These are phyloP conservation scores for Cymbopogon citratus DNA, from an alignment of 176 grass and related monocot species.

Conservation along the genomic window DNA sequence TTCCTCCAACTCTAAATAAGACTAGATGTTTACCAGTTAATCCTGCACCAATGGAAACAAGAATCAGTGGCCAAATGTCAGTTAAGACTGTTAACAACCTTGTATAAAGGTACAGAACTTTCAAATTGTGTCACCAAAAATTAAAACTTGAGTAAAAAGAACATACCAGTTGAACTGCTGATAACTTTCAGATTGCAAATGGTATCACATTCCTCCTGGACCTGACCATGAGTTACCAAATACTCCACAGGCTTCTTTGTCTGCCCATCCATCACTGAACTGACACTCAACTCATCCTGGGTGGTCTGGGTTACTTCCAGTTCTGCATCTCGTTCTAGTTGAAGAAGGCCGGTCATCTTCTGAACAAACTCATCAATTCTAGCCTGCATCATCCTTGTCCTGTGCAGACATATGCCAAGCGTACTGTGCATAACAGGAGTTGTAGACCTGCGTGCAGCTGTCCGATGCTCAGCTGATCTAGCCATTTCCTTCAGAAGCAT, in stretches of 20 bases:
- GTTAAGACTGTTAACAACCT: neutral
- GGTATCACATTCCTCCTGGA: constrained; percentile 74
- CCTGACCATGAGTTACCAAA: constrained; percentile 50
- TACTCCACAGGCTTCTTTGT: constrained; percentile 35
- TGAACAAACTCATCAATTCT: constrained; percentile 77
- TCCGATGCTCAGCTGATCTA: constrained; percentile 62
- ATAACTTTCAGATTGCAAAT: constrained; percentile 75
- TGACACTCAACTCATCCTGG: neutral
- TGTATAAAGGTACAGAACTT: too few relatives aligned
- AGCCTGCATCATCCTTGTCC: constrained; percentile 53
- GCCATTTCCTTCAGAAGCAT: constrained; percentile 70
- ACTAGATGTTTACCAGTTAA: constrained; percentile 70
- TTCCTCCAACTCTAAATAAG: constrained; percentile 66
- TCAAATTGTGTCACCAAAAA: too few relatives aligned
- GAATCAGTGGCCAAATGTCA: neutral
- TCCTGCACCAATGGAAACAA: constrained; percentile 40
- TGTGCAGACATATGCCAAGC: constrained; percentile 65
- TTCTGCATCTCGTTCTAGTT: constrained; percentile 74
- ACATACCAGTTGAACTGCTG: constrained; percentile 80
- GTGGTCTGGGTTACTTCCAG: constrained; percentile 34
- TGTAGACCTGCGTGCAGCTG: constrained; percentile 47
- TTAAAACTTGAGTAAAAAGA: neutral
- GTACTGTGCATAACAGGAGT: constrained; percentile 31
- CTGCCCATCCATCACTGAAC: constrained; percentile 27
- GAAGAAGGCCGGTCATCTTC: constrained; percentile 74